These are phyloP conservation scores for Gaeumannomyces sp. DNA, from an alignment of 2,329 filamentous ascomycete genomes.

Conservation along the genomic window DNA sequence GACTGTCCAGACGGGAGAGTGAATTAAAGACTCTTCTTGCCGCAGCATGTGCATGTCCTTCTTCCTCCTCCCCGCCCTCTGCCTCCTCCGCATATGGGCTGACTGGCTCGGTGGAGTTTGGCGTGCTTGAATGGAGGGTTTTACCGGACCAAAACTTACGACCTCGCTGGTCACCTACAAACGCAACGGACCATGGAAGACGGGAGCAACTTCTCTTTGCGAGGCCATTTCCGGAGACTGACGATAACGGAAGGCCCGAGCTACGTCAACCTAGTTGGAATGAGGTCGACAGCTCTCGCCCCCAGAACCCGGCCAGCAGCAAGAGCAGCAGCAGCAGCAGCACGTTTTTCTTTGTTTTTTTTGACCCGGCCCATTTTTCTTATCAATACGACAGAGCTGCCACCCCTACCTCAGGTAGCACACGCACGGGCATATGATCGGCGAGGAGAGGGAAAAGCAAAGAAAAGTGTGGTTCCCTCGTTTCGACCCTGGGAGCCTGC, in stretches of 20 bases:
- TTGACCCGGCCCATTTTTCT: background rate
- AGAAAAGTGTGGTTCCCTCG: background rate
- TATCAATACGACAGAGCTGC: background rate
- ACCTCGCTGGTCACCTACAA: too few species aligned
- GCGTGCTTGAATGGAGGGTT: background rate
- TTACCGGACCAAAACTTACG: background rate
- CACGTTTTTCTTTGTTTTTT: background rate
- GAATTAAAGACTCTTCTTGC: background rate
- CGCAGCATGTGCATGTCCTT: background rate
- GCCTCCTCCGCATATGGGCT: background rate
- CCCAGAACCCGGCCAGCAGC: too few species aligned
- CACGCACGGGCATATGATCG: background rate
- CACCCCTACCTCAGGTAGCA: background rate
- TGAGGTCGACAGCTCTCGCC: background rate
- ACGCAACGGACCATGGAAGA: background rate
- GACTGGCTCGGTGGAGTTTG: background rate
- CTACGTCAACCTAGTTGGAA: background rate
- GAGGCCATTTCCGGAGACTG: background rate
- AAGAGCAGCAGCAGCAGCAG: too few species aligned
- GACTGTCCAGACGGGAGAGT: background rate
- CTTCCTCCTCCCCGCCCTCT: background rate
- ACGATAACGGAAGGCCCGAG: background rate
- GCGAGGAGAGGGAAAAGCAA: background rate
- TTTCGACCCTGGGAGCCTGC: background rate
- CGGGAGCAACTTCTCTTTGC: background rate